Base-by-base conservation (phyloP, 1,139 yeast species). In the Blastobotrys niveus region DNA sequence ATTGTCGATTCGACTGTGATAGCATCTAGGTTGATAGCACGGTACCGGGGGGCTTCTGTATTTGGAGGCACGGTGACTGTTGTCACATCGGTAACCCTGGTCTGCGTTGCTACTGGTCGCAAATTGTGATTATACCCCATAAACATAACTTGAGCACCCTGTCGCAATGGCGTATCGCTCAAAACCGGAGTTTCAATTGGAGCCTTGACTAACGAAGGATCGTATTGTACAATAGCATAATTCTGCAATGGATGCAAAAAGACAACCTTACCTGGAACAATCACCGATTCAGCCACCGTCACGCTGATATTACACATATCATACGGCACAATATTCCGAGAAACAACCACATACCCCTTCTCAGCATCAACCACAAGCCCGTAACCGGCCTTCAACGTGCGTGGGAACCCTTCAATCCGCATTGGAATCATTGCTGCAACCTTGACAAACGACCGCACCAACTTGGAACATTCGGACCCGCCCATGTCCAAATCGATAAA, bases 181-280 rank as follows among this genome's bases (percentile, higher is more conserved):
- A 87, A 74, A 47, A 69, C 70, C 3, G 95, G 94, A 1, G 94
- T 75, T 45, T 70, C 63, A 12, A 80, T 68, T 22, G 79, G 77
- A 7, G 83, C 81, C 10, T 69, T 70, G 22, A 88, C 86, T 46
- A 84, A 67, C 2, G 69, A 59, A 9, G 96, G 91, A 60, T 89
- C 95, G 60, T 86, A 89, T 61, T 85, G 78, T 29, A 88, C 72
- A 45, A 89, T 78, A 1, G 94, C 89, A 63, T 84, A 87, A 57
- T 88, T 88, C 57, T 83, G 87, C 43, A 85, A 79, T 26, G 97
- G 96, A 59, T 89, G 96, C 57, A 87, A 69, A 57, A 87, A 88
- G 22, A 80, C 81, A 22, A 87, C 91, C 50, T 79, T 72, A 0
- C 83, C 96, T 0, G 94, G 88, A 18, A 88, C 75, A 53, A 82